Evolutionary conservation across 169 alveolate species (phyloP).

Genomic region (Prorocentrum cordatum): DNA sequence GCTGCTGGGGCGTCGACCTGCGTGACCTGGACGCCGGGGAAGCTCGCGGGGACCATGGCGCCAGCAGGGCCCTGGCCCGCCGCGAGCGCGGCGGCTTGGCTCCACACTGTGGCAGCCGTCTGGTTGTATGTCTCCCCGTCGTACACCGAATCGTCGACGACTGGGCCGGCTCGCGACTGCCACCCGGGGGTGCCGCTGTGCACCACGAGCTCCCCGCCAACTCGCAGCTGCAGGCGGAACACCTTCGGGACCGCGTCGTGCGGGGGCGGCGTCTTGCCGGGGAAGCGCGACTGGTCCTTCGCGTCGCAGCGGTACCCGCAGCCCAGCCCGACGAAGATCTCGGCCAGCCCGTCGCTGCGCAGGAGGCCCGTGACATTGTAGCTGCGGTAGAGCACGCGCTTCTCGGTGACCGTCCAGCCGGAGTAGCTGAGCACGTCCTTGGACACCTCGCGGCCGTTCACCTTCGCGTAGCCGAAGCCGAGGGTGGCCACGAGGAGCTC

Average conservation of each 20-base stretch:
- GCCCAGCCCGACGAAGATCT: background rate
- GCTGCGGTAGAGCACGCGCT: background rate
- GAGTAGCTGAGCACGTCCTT: background rate
- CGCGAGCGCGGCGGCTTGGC: background rate
- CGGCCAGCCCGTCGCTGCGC: background rate
- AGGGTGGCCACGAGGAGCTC: background rate
- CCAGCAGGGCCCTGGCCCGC: background rate
- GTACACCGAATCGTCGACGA: background rate
- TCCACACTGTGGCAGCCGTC: background rate
- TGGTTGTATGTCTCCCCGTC: background rate
- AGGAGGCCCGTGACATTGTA: background rate
- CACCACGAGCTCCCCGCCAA: background rate
- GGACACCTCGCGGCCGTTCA: background rate
- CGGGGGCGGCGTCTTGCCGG: background rate
- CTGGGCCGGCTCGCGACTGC: background rate
- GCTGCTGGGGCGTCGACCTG: background rate
- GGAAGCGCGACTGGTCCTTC: background rate
- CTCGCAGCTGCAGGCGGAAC: background rate
- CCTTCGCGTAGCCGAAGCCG: background rate
- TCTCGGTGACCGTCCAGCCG: slow-evolving; percentile 1
- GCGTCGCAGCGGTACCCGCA: slow-evolving; percentile 6
- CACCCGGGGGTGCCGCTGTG: slow-evolving; percentile 14
- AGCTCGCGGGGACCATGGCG: background rate
- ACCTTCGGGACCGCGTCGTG: background rate
- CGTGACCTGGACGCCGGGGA: slow-evolving; percentile 8